These are phyloP conservation scores for Phylloporus rhodoxanthus DNA, from an alignment of 768 basidiomycete genomes.

Conservation along the genomic window DNA sequence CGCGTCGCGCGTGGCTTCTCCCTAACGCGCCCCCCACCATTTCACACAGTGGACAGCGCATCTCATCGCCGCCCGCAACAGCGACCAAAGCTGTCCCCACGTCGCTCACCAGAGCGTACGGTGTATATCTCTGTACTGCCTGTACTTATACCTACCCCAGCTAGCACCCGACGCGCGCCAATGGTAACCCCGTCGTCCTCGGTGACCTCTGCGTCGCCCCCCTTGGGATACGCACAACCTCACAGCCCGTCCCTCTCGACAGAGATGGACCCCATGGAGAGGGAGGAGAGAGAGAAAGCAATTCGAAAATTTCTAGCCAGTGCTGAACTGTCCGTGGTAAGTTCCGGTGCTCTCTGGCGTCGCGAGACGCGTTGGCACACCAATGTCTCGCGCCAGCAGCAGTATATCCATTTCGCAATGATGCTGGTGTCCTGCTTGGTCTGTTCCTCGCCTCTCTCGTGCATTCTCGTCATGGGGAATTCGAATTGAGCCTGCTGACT, in stretches of 20 bases:
- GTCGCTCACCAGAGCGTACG: conserved; percentile 7
- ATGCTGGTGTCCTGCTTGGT: conserved; percentile 2
- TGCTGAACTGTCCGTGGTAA: conserved; percentile 75
- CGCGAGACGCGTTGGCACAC: conserved; percentile 45
- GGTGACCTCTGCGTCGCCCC: conserved; percentile 77
- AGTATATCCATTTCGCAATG: conserved; percentile 1
- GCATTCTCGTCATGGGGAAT: conserved; percentile 7
- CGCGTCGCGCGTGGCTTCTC: conserved; percentile 34
- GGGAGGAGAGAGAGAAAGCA: conserved; percentile 59
- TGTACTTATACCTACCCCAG: conserved; percentile 14
- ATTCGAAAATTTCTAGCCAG: conserved; percentile 73
- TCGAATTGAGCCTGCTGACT: conserved; percentile 18
- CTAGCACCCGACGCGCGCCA: conserved; percentile 25
- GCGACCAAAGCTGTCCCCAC: conserved; percentile 20
- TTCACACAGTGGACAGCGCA: conserved; percentile 35
- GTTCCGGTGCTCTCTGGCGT: conserved; percentile 32
- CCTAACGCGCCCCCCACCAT: conserved; percentile 36
- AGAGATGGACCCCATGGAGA: conserved; percentile 41
- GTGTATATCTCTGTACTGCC: conserved; percentile 14
- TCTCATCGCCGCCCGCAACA: conserved; percentile 29
- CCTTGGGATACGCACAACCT: conserved; percentile 54
- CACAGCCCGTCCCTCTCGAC: conserved; percentile 36
- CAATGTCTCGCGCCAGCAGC: conserved; percentile 20
- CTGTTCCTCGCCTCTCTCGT: neutral
- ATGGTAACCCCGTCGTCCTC: conserved; percentile 83